Evolutionary conservation across 805 yeast species (phyloP).

Genomic region (Yamadazyma phyllophila): DNA sequence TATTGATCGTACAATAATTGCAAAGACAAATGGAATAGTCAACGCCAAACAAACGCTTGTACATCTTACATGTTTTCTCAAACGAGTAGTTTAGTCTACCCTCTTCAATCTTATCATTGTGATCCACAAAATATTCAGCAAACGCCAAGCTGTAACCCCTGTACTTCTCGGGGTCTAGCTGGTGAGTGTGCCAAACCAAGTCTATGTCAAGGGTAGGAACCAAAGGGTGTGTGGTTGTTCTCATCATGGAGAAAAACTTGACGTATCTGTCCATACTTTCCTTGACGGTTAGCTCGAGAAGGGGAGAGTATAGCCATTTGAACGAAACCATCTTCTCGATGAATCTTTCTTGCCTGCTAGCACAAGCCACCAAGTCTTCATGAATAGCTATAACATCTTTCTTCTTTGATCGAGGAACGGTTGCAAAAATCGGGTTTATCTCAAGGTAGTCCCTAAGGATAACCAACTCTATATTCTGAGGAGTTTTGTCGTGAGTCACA

Average conservation of each 20-base stretch:
- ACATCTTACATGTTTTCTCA: conserved; percentile 17
- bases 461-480: background rate
- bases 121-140: conserved; percentile 12
- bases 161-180: conserved; percentile 17
- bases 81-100: conserved; percentile 17
- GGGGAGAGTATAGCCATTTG: conserved; percentile 19
- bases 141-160: conserved; percentile 9
- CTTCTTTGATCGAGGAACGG: background rate
- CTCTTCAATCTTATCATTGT: conserved; percentile 25
- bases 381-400: background rate
- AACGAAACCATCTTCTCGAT: conserved; percentile 20
- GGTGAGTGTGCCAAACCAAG: conserved; percentile 28
- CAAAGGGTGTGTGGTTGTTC: conserved; percentile 3
- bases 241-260: conserved; percentile 16
- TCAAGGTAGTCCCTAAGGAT: conserved; percentile 8
- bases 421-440: conserved; percentile 8
- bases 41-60: conserved; percentile 12
- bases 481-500: background rate
- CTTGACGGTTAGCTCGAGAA: conserved; percentile 10
- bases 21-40: conserved; percentile 22
- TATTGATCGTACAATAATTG: background rate
- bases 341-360: conserved; percentile 22
- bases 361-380: conserved; percentile 28
- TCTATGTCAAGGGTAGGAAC: conserved; percentile 29
- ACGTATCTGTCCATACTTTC: conserved; percentile 18